These are phyloP conservation scores for Jaminaea rosea DNA, from an alignment of 1,284 basidiomycete genomes.

Conservation along the genomic window DNA sequence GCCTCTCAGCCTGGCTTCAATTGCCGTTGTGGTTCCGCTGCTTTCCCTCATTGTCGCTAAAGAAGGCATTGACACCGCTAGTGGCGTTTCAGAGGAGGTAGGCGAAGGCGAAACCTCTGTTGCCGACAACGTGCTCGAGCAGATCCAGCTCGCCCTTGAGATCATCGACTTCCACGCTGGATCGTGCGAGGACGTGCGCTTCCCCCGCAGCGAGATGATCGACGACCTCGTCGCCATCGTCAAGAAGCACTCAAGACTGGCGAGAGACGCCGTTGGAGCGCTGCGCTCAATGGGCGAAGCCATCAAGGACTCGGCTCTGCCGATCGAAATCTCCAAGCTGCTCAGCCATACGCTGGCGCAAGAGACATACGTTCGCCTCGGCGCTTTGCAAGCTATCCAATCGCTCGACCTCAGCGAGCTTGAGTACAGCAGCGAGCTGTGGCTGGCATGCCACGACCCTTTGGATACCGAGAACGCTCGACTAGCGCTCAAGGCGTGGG, in stretches of 20 bases:
- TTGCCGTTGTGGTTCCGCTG: conserved; percentile 71
- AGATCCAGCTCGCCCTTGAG: conserved; percentile 72
- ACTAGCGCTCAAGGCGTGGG: conserved; percentile 77
- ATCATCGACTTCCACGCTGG: conserved; percentile 76
- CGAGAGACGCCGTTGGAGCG: conserved; percentile 74
- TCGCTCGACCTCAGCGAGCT: conserved; percentile 89
- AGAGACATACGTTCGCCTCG: conserved; percentile 78
- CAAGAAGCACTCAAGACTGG: conserved; percentile 67
- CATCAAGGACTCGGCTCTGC: conserved; percentile 60
- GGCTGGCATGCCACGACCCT: conserved; percentile 76
- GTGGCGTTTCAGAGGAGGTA: too few relatives aligned
- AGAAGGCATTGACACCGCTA: conserved; percentile 58
- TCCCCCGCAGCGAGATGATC: conserved; percentile 52
- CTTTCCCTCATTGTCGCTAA: conserved; percentile 61
- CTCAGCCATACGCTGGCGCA: conserved; percentile 70
- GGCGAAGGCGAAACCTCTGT: too few relatives aligned
- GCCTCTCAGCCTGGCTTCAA: conserved; percentile 75
- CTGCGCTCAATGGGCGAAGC: conserved; percentile 76
- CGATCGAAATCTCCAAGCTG: conserved; percentile 59
- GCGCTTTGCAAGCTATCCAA: conserved; percentile 83
- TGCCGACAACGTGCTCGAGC: conserved; percentile 71
- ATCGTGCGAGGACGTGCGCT: conserved; percentile 58
- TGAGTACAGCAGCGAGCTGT: conserved; percentile 82
- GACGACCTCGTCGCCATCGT: conserved; percentile 68
- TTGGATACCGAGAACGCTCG: conserved; percentile 81